Conservation (phyloP, 1,284 basidiomycete species). For the Volvariella volvacea region DNA sequence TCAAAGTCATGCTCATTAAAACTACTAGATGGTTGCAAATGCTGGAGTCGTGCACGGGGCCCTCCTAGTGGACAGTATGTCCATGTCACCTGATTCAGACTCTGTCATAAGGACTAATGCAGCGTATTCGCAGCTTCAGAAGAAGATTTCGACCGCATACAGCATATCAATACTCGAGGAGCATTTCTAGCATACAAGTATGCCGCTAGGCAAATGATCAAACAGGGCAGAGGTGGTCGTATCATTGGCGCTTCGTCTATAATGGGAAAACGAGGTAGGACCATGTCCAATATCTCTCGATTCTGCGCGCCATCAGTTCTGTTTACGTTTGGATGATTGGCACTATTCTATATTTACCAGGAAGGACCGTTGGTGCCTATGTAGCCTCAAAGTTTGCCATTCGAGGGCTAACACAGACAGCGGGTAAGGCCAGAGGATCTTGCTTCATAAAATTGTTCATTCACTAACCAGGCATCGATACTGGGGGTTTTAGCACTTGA, state of each 20-base stretch:
- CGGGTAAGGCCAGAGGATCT: too few relatives aligned
- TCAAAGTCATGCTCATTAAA: background rate
- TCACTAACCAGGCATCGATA: too few relatives aligned
- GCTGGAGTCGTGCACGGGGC: constrained; percentile 7
- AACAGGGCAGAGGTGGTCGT: constrained; percentile 25
- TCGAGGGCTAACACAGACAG: constrained; percentile 21
- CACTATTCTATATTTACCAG: too few relatives aligned
- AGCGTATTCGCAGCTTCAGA: background rate
- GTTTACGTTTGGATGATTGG: too few relatives aligned
- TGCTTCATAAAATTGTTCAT: too few relatives aligned
- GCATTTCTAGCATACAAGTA: constrained; percentile 20
- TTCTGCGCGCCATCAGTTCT: too few relatives aligned
- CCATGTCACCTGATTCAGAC: background rate
- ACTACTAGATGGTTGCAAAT: constrained; percentile 27
- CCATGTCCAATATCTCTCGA: too few relatives aligned
- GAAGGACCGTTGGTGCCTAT: constrained; percentile 10
- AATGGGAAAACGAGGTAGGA: constrained; percentile 26
- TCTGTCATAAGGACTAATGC: background rate
- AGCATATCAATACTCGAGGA: constrained; percentile 12
- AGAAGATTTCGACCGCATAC: constrained; percentile 9
- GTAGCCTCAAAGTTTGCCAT: constrained; percentile 22
- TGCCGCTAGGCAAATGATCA: constrained; percentile 22
- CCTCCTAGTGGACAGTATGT: constrained; percentile 10
- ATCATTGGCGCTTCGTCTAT: constrained; percentile 32
- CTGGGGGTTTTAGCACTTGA: constrained; percentile 15